A percentile compares a stretch with the other conserved stretches of the same genome.
These are phyloP conservation scores for Apiospora hydei DNA, from an alignment of 2,329 filamentous ascomycete species.

Conservation along the genomic window DNA sequence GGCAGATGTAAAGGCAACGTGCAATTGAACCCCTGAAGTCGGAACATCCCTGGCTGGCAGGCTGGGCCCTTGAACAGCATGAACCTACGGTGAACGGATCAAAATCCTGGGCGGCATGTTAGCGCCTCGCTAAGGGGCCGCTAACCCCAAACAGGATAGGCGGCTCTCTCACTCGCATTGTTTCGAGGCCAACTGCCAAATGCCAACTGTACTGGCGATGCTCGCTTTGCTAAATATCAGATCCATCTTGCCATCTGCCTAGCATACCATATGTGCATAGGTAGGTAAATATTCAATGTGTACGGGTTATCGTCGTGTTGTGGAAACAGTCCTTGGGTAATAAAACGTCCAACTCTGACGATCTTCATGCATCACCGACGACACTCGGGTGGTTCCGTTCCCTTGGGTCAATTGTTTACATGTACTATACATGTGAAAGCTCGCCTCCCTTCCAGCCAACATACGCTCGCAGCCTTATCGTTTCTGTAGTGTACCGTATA, in stretches of 20 bases:
- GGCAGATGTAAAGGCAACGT: neutral
- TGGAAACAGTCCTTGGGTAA: too few species aligned
- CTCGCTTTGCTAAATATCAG: neutral
- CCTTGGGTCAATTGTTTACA: neutral
- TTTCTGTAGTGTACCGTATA: too few species aligned
- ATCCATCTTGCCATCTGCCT: neutral
- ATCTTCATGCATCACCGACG: neutral
- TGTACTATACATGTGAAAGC: neutral
- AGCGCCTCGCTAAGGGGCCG: neutral
- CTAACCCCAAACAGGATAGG: neutral
- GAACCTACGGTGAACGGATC: slow-evolving; percentile 21
- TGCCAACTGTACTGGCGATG: neutral
- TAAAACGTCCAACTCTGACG: too few species aligned
- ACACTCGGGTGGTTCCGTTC: neutral
- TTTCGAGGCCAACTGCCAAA: neutral
- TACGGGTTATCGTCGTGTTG: too few species aligned
- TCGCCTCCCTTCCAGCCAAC: neutral
- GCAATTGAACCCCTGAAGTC: slow-evolving; percentile 18
- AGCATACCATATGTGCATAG: too few species aligned
- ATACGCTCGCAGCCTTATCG: neutral
- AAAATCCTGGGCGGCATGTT: neutral
- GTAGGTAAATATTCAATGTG: too few species aligned
- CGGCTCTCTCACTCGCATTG: neutral
- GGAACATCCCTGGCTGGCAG: slow-evolving; percentile 8
- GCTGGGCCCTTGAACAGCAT: neutral